Base-by-base conservation (phyloP, 2,329 filamentous ascomycete species). In the Aspergillus fijiensis region DNA sequence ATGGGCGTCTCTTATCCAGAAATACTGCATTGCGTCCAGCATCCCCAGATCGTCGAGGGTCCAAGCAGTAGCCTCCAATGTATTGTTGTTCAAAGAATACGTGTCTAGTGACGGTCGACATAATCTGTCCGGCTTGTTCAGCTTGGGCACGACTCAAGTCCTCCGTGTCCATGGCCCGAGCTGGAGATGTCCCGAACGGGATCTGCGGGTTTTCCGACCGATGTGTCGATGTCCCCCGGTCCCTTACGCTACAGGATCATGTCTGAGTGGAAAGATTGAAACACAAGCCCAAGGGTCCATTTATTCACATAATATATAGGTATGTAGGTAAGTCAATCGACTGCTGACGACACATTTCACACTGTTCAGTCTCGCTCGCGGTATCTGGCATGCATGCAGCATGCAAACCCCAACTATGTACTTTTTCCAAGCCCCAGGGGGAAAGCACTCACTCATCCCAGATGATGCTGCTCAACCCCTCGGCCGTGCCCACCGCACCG, bases 91-190 rank as follows among this genome's bases (percentile, higher is more conserved):
- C 27, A 10, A 29, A 29, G 27, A 29, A 29, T 29, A 23, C 27
- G 7, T 29, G 27, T 29, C 27, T 9, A 9, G 7, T 29, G 27
- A 29, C 23, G 1, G 23, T 23, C 23, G 23, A 23, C 23, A 4
- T 23, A 23, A 23, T 5, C 23, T 23, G 47, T 66, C 68, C 68
- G 7, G 66, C 58, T 3, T 56, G 19, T 52, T 63, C 55, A 7
- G 53, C 42, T 9, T 59, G 25, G 62, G 76, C 77, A 54, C 73
- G 77, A 23, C 74, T 83, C 29, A 79, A 82, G 64, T 74, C 81
- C 0, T 83, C 80, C 63, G 80, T 80, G 0, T 75, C 77, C 1
- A 82, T 79, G 81, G 5, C 67, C 76, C 48, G 77, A 82, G 11
- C 80, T 82, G 31, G 73, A 73, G 11, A 79, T 29, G 72, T 81